Conservation (phyloP, 805 yeast species). For the Metschnikowia kofuensis region DNA sequence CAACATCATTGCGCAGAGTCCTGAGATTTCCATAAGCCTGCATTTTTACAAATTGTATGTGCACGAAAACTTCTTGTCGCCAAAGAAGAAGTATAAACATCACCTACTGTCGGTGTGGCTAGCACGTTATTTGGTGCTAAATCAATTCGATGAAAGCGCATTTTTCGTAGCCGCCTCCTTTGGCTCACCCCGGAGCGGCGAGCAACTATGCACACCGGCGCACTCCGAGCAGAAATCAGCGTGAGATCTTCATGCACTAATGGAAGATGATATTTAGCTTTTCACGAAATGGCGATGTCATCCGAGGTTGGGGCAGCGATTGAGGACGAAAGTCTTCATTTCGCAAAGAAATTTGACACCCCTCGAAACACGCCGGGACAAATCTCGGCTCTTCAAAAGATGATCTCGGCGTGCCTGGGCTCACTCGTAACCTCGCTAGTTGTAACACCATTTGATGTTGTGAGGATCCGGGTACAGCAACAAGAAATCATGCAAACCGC, state of each 20-base stretch:
- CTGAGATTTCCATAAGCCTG: no score
- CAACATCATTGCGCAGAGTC: no score
- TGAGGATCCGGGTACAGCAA: conserved; percentile 72
- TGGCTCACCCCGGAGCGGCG: background rate
- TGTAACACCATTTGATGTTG: conserved; percentile 81
- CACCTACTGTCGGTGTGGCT: no score
- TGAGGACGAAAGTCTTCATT: conserved; percentile 28
- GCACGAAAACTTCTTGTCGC: no score
- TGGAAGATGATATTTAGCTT: background rate
- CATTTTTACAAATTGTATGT: no score
- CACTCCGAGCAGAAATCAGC: background rate
- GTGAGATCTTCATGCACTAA: background rate
- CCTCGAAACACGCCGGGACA: conserved; percentile 17
- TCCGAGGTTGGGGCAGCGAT: conserved; percentile 41
- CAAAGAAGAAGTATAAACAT: no score
- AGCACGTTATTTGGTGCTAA: no score
- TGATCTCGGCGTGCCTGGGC: conserved; percentile 78
- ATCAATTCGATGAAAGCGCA: no score
- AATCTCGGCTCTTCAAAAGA: conserved; percentile 55
- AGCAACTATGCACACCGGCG: conserved; percentile 10
- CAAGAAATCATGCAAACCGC: conserved; percentile 52
- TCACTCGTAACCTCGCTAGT: conserved; percentile 69
- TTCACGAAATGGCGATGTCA: conserved; percentile 31
- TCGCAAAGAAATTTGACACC: conserved; percentile 4
- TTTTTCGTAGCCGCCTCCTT: no score